Base-by-base conservation (phyloP, 2,329 filamentous ascomycete species). In the Phialophora macrospora region DNA sequence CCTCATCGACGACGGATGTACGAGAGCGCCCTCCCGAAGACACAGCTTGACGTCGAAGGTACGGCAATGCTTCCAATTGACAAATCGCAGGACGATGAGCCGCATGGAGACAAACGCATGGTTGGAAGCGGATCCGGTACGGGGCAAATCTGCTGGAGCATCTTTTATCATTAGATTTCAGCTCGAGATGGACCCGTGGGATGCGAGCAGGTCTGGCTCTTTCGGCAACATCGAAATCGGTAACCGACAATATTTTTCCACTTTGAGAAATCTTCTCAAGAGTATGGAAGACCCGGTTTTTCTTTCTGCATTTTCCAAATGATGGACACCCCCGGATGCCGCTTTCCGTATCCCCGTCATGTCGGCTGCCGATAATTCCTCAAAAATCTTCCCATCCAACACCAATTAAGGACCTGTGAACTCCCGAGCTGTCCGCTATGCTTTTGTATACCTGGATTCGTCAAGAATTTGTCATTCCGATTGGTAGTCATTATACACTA, bases 391-490 rank as follows among this genome's bases (percentile, higher is more conserved):
- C 49, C 34, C 49, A n/a, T 32, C 38, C 34, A 46, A 28, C 62
- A 54, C 46, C 24, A 63, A 62, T 62, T 30, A 56, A 56, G 28
- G 26, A 41, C 55, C 58, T 46, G 58, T 44, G 7, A 28, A 52
- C 20, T 24, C 24, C 44, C 28, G 28, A 46, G 38, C 20, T n/a
- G 46, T 60, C 38, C 67, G 55, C 62, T 67, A 65, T 67, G 60
- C 62, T 64, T 63, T 61, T 44, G 17, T 57, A 67, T 48, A 63
- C 60, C 54, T 59, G 62, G 59, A 49, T 46, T 65, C 62, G 56
- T 69, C 28, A 57, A 61, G 9, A 34, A 60, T 60, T 64, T 63
- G 60, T 65, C 60, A 67, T 65, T 59, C 62, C 52, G 67, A 65
- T 67, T n/a, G 60, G 60, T 60, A 30, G 59, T 62, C 44, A 57